Evolutionary conservation across 768 basidiomycete genomes (phyloP), one percentile per base, ranked within the genome.

Genomic region (Suillus americanus): DNA sequence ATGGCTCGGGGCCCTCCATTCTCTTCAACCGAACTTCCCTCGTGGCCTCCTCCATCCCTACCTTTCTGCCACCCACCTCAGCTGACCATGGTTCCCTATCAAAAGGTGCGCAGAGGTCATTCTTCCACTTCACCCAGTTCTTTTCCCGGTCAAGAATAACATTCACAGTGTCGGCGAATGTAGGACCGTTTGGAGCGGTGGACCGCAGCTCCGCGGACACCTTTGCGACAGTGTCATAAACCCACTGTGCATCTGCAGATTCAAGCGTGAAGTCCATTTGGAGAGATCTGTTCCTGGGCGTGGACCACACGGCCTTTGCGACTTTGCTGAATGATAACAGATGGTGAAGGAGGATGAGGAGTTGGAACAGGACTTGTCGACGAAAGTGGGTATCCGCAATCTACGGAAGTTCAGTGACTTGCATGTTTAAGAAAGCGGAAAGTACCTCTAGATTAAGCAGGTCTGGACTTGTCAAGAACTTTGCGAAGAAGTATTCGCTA

Each of bases 71-170:
- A 60, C 82, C 78, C 37, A 86, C 66, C 59, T 84, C 81, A 50
- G 76, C 74, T 13, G 77, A 78, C 84, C 89, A 86, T 6, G 90
- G 81, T 45, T 87, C 87, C 69, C 88, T 88, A 72, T 93, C 91
- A 71, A 95, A 95, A 3, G 89, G 85, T 18, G 85, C 79, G 72
- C 94, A 95, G 3, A 90, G 75, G 48, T 91, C 88, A 67, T 91
- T 91, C 79, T 95, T 95, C 94, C 93, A 95, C 67, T 84, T 86
- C 4, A 93, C 86, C 94, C 94, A 96, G 70, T 94, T 95, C 73
- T 86, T 89, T 77, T 96, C 94, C 60, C 94, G 82, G 68, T 92
- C 88, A 7, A 95, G 80, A 41, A 95, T 89, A 10, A 83, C 79
- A 60, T 74, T 79, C 30, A 91, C 88, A 0, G 91, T 91, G 14